phyloP scores from a whole-genome alignment of 441 rosid genomes.

The Pelargonium cotyledonis region DNA sequence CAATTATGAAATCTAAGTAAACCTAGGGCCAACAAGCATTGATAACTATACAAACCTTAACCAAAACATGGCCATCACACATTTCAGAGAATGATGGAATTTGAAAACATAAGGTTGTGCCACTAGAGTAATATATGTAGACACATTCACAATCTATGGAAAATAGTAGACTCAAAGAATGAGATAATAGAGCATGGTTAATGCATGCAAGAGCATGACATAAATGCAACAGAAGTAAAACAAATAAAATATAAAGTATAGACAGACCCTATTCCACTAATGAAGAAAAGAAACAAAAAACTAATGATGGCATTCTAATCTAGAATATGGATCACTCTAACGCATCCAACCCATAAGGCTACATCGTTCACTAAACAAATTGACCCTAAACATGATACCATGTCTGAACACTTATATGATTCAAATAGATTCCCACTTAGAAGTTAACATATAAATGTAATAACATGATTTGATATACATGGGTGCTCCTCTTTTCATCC shows the following conservation, averaged over 20 bases:
- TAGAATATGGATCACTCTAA: neutral
- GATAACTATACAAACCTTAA: neutral
- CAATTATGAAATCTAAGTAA: neutral
- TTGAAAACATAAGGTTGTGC: neutral
- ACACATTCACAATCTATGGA: neutral
- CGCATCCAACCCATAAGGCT: neutral
- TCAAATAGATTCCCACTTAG: no score
- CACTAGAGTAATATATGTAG: neutral
- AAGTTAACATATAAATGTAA: no score
- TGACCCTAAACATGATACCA: neutral
- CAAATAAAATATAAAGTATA: no score
- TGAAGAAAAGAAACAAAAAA: neutral
- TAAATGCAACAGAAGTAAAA: no score
- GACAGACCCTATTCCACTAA: neutral
- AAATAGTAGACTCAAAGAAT: neutral
- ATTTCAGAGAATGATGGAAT: neutral
- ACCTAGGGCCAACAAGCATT: slow-evolving; percentile 2
- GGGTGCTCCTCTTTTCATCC: neutral
- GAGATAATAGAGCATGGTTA: neutral
- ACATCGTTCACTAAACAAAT: neutral
- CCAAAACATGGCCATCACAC: neutral
- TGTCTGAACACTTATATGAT: neutral
- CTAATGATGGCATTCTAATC: neutral
- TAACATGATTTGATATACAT: neutral
- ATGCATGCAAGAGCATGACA: neutral